Percentiles rank a stretch among this genome's conserved stretches.
phyloP scores from a whole-genome alignment of 2,329 filamentous ascomycete species.

The Aspergillus brunneoviolaceus region DNA sequence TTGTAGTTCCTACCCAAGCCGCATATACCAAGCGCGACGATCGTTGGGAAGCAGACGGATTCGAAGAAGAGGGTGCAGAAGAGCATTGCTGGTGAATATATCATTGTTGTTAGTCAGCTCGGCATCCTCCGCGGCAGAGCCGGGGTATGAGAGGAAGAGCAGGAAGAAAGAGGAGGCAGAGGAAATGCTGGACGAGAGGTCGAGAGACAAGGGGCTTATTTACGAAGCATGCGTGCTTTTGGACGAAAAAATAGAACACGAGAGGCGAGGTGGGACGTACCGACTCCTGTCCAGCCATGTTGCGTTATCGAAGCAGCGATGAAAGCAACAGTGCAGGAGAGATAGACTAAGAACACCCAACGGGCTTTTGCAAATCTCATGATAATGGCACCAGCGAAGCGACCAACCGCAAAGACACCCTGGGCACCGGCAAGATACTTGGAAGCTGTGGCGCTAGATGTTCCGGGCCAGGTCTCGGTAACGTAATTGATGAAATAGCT shows the following conservation, averaged over 20 bases:
- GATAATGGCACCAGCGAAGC: slow-evolving; percentile 65
- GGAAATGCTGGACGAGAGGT: not conserved
- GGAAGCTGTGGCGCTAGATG: slow-evolving; percentile 58
- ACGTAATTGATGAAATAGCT: slow-evolving; percentile 73
- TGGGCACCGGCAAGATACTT: slow-evolving; percentile 74
- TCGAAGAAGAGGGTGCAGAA: slow-evolving; percentile 77
- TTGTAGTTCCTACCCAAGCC: slow-evolving; percentile 76
- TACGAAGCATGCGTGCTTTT: not conserved
- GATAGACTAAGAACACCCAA: slow-evolving; percentile 68
- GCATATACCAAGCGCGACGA: slow-evolving; percentile 75
- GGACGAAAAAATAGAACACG: no score
- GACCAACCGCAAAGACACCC: slow-evolving; percentile 68
- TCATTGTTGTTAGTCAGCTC: no score
- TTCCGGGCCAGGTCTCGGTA: slow-evolving; percentile 57
- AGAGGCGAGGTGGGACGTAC: slow-evolving; percentile 17
- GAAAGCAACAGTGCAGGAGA: slow-evolving; percentile 63
- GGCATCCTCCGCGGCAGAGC: no score
- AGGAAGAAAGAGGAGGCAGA: not conserved
- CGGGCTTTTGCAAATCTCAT: slow-evolving; percentile 69
- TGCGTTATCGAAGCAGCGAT: slow-evolving; percentile 52
- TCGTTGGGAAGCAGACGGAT: slow-evolving; percentile 77
- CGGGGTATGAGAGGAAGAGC: not conserved
- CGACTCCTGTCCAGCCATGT: slow-evolving; percentile 49
- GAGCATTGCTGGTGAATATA: slow-evolving; percentile 49
- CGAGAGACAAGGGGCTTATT: not conserved